phyloP scores from a whole-genome alignment of 305 asterid genomes.

The Solanum hybrid region DNA sequence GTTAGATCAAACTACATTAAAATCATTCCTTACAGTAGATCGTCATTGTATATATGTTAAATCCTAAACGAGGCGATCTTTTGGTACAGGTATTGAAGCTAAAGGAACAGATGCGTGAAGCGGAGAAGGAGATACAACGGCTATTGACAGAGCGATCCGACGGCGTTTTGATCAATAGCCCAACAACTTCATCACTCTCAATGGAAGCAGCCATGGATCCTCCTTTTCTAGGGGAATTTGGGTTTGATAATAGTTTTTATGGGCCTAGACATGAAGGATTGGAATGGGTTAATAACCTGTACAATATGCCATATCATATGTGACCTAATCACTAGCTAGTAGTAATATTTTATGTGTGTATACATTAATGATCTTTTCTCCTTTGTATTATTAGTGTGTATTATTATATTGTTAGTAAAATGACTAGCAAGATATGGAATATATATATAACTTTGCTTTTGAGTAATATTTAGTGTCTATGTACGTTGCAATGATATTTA shows the following conservation, averaged over 20 bases:
- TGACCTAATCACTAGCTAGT: neutral
- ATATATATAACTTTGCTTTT: neutral
- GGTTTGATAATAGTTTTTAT: conserved; percentile 40
- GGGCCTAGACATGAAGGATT: conserved; percentile 14
- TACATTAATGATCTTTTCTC: neutral
- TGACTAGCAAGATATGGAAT: neutral
- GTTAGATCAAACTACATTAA: neutral
- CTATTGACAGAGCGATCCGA: conserved; percentile 20
- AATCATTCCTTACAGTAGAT: neutral
- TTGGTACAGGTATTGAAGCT: conserved; percentile 44
- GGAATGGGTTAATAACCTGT: conserved; percentile 32
- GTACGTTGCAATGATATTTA: neutral
- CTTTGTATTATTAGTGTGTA: neutral
- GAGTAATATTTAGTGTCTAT: neutral
- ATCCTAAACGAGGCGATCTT: neutral
- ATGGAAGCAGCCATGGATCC: conserved; percentile 39
- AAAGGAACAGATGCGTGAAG: conserved; percentile 47
- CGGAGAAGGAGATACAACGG: conserved; percentile 47
- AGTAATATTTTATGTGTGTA: neutral
- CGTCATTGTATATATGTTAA: neutral
- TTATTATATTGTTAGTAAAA: neutral
- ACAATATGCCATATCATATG: conserved; percentile 10
- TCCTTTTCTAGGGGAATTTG: conserved; percentile 45
- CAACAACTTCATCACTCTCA: conserved; percentile 46
- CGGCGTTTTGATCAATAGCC: conserved; percentile 51